Conservation (phyloP, 1,284 basidiomycete species). For the Cutaneotrichosporon sp. region DNA sequence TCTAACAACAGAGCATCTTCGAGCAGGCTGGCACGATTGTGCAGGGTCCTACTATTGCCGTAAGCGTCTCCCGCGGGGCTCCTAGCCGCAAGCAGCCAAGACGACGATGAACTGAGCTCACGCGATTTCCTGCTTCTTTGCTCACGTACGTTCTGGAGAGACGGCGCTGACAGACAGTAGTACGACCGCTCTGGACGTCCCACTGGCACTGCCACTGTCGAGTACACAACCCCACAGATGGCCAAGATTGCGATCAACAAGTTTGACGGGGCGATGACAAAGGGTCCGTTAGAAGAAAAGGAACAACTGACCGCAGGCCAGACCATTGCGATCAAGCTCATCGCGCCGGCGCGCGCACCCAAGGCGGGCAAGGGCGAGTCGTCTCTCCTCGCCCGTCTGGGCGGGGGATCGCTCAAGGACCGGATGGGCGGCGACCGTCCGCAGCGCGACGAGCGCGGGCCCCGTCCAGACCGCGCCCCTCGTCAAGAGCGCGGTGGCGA, state of each 20-base stretch:
- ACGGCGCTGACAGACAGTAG: constrained; percentile 54
- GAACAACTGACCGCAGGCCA: constrained; percentile 60
- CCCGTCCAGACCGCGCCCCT: constrained; percentile 5
- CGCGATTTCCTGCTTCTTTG: constrained; percentile 23
- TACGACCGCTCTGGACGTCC: constrained; percentile 96
- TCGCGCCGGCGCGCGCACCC: constrained; percentile 30
- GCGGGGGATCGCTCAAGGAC: constrained; percentile 15
- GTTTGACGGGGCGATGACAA: constrained; percentile 84
- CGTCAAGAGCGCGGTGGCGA: constrained; percentile 8
- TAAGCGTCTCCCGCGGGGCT: constrained; percentile 54
- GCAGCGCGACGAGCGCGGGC: not conserved
- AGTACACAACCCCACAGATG: constrained; percentile 75
- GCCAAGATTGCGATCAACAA: constrained; percentile 81
- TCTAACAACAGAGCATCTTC: constrained; percentile 70
- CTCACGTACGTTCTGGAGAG: constrained; percentile 28
- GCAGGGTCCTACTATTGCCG: constrained; percentile 88
- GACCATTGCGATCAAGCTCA: constrained; percentile 71
- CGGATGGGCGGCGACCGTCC: constrained; percentile 14
- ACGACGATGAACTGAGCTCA: constrained; percentile 24
- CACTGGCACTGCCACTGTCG: constrained; percentile 74
- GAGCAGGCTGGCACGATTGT: constrained; percentile 86
- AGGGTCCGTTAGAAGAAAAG: constrained; percentile 61
- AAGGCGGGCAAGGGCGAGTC: not conserved
- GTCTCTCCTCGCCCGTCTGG: constrained; percentile 15
- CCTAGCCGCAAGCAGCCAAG: not conserved